Evolutionary conservation across 192 early-diverging fungal genomes (phyloP).

Genomic region (Piromyces sp.): DNA sequence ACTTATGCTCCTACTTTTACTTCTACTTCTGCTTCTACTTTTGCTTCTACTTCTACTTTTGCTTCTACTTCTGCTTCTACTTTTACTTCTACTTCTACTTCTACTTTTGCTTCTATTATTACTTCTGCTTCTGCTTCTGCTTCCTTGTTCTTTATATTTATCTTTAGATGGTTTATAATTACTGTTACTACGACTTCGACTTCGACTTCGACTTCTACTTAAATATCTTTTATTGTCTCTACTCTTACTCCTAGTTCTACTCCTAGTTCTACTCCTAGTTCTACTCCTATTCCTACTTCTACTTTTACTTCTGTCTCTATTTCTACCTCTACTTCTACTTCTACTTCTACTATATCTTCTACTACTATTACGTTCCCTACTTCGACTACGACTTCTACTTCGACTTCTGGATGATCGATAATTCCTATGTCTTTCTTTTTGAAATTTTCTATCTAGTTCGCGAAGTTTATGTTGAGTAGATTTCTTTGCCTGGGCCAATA

Average conservation of each 20-base stretch:
- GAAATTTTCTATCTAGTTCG: neutral
- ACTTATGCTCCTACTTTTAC: no score
- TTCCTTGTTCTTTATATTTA: no score
- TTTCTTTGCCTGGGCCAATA: constrained; percentile 9
- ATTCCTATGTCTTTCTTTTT: neutral
- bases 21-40: no score
- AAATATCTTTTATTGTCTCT: neutral
- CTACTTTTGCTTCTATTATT: no score
- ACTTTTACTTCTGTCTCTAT: neutral
- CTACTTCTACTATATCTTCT: neutral
- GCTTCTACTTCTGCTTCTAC: no score
- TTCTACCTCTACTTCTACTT: neutral
- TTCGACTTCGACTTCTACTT: neutral
- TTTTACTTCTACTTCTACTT: no score
- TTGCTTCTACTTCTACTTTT: no score
- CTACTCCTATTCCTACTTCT: neutral
- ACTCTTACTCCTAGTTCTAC: neutral
- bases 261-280: neutral
- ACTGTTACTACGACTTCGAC: neutral
- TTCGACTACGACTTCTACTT: neutral
- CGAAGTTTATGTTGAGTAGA: neutral
- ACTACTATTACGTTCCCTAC: neutral
- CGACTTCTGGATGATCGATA: neutral
- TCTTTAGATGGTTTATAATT: no score
- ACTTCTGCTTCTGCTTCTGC: no score